These are phyloP conservation scores for Aspergillus leporis DNA, from an alignment of 495 filamentous ascomycete species.

Conservation along the genomic window DNA sequence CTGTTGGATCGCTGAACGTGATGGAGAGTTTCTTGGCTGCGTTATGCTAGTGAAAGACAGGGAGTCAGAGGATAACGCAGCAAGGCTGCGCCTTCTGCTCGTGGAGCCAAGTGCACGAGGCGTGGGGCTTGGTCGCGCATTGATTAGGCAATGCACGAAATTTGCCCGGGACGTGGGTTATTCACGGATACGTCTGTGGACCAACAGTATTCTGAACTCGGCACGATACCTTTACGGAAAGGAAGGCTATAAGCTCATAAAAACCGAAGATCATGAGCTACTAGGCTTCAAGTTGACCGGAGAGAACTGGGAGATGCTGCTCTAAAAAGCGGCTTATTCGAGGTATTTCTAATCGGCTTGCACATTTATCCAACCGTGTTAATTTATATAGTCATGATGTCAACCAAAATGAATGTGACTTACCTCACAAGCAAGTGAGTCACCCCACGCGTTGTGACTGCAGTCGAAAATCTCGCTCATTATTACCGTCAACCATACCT, in stretches of 20 bases:
- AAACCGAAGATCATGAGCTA: conserved; percentile 24
- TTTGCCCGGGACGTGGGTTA: conserved; percentile 34
- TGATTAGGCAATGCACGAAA: conserved; percentile 24
- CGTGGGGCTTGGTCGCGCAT: conserved; percentile 23
- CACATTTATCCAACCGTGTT: too few relatives aligned
- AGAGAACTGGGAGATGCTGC: conserved; percentile 8
- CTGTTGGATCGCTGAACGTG: conserved; percentile 34
- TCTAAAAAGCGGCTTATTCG: background rate
- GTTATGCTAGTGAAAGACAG: conserved; percentile 33
- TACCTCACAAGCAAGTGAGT: too few relatives aligned
- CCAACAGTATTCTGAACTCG: conserved; percentile 24
- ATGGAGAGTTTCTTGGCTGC: conserved; percentile 25
- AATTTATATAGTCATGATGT: too few relatives aligned
- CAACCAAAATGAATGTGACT: too few relatives aligned
- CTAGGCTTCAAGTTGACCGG: conserved; percentile 26
- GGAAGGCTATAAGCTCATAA: conserved; percentile 29
- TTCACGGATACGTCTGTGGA: conserved; percentile 27
- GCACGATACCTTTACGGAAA: conserved; percentile 28
- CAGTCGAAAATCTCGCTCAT: too few relatives aligned
- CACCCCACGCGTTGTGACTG: too few relatives aligned
- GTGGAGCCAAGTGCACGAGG: conserved; percentile 33
- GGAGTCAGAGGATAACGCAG: conserved; percentile 11
- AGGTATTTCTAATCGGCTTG: too few relatives aligned
- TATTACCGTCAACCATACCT: too few relatives aligned
- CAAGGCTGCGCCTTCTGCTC: conserved; percentile 29